A percentile compares a stretch with the other conserved stretches of the same genome.
These are phyloP conservation scores for Austropuccinia psidii DNA, from an alignment of 1,284 basidiomycete species.

Conservation along the genomic window DNA sequence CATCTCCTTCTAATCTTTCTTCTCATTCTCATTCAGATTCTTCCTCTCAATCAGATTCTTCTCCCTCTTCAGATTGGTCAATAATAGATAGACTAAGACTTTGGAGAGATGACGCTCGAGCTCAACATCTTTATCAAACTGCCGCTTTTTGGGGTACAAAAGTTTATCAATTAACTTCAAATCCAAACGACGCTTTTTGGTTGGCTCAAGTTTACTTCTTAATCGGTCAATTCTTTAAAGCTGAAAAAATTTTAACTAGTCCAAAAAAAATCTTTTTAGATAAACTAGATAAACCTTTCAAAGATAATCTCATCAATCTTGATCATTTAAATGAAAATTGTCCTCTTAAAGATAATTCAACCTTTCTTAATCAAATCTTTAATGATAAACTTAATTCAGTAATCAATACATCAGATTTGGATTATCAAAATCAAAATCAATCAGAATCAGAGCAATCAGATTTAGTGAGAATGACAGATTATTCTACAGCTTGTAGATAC, in stretches of 20 bases:
- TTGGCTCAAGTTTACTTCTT: slow-evolving; percentile 94
- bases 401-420: background rate
- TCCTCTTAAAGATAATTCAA: background rate
- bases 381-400: background rate
- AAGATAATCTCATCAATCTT: background rate
- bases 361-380: slow-evolving; percentile 3
- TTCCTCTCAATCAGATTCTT: no score
- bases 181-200: slow-evolving; percentile 96
- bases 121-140: slow-evolving; percentile 95
- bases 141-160: slow-evolving; percentile 99
- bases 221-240: slow-evolving; percentile 86
- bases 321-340: background rate
- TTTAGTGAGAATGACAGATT: slow-evolving; percentile 60
- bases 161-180: slow-evolving; percentile 85
- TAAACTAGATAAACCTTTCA: slow-evolving; percentile 2
- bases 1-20: no score
- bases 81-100: slow-evolving; percentile 89
- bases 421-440: slow-evolving; percentile 26
- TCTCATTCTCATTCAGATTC: no score
- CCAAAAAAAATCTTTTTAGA: slow-evolving; percentile 46
- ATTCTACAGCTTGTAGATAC: slow-evolving; percentile 85
- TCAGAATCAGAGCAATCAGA: background rate
- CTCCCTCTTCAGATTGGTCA: slow-evolving; percentile 54
- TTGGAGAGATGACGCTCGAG: slow-evolving; percentile 95
- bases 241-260: slow-evolving; percentile 74